phyloP scores from a whole-genome alignment of 78 protist genomes.

The Tieghemostelium lacteum region DNA sequence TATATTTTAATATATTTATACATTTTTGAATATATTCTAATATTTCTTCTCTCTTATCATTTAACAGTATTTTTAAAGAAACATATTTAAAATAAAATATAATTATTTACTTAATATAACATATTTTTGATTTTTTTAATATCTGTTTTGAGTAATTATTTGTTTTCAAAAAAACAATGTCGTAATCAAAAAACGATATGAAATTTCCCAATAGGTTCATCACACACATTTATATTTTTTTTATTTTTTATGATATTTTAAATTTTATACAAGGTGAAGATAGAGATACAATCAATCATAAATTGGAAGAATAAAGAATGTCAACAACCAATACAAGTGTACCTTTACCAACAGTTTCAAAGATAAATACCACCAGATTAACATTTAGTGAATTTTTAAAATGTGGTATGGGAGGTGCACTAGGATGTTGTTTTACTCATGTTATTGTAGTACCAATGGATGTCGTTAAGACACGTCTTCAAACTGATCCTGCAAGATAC shows the following conservation, averaged over 20 bases:
- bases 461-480: slow-evolving; percentile 81
- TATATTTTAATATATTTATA: no score
- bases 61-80: no score
- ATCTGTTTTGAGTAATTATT: background rate
- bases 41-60: no score
- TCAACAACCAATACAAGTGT: background rate
- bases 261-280: no score
- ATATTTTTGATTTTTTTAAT: no score
- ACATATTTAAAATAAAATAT: background rate
- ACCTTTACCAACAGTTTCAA: no score
- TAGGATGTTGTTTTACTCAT: slow-evolving; percentile 92
- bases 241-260: no score
- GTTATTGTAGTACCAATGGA: slow-evolving; percentile 91
- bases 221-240: no score
- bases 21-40: no score
- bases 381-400: slow-evolving; percentile 23
- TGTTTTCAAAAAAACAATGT: background rate
- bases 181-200: no score
- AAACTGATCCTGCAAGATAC: slow-evolving; percentile 82
- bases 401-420: slow-evolving; percentile 86
- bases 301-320: background rate
- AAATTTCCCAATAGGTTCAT: no score
- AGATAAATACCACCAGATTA: background rate
- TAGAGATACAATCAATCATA: no score
- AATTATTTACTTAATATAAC: background rate